These are phyloP conservation scores for Penicillium vulpinum DNA, from an alignment of 2,329 filamentous ascomycete species.

Conservation along the genomic window DNA sequence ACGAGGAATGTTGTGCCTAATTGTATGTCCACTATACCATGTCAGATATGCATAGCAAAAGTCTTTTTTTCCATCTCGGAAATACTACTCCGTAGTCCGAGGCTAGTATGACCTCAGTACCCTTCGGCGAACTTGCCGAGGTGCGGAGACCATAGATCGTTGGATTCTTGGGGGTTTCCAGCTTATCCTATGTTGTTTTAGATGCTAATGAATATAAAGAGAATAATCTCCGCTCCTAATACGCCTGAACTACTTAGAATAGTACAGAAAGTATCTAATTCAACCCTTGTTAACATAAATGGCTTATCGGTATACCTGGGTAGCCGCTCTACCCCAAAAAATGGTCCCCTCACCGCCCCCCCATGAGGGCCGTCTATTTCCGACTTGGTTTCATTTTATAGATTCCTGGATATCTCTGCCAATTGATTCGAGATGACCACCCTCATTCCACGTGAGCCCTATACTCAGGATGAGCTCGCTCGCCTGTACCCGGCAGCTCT, in stretches of 20 bases:
- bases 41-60: background rate
- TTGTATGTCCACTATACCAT: conserved; percentile 4
- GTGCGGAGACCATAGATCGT: conserved; percentile 3
- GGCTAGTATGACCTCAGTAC: background rate
- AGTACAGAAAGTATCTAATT: background rate
- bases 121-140: conserved; percentile 3
- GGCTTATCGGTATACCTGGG: background rate
- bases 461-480: conserved; percentile 76
- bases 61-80: background rate
- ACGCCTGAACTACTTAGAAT: background rate
- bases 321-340: conserved; percentile 5
- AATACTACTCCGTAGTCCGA: background rate
- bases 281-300: background rate
- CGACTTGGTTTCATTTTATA: conserved; percentile 10
- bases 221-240: background rate
- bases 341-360: conserved; percentile 22
- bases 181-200: background rate
- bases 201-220: background rate
- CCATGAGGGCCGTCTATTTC: conserved; percentile 3
- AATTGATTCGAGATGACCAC: conserved; percentile 65
- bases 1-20: conserved; percentile 9
- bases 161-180: background rate
- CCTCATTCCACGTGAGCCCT: conserved; percentile 70
- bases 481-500: conserved; percentile 77
- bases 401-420: background rate